These are phyloP conservation scores for Guadua angustifolia DNA, from an alignment of 176 grass and related monocot species.

Conservation along the genomic window DNA sequence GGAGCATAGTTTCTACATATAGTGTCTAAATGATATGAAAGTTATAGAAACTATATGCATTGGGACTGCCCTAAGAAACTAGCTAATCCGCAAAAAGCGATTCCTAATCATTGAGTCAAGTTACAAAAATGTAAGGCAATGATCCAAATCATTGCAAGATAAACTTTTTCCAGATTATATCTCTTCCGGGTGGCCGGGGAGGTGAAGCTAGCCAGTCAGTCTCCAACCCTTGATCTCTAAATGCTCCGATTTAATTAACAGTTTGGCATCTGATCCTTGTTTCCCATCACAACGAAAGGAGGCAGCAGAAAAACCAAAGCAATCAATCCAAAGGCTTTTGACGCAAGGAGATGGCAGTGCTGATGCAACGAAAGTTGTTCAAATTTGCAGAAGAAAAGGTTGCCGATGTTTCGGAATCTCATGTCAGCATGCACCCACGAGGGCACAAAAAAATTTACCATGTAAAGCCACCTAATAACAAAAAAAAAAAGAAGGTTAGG, in stretches of 20 bases:
- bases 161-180: not conserved
- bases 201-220: not conserved
- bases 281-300: slow-evolving; percentile 23
- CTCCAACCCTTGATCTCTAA: not conserved
- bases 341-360: not conserved
- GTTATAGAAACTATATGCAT: too few relatives aligned
- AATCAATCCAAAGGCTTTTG: not conserved
- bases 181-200: not conserved
- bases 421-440: slow-evolving; percentile 43
- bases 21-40: too few relatives aligned
- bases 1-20: too few relatives aligned
- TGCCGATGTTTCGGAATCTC: slow-evolving; percentile 7
- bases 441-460: not conserved
- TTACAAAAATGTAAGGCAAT: not conserved
- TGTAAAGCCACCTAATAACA: not conserved
- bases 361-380: slow-evolving; percentile 39
- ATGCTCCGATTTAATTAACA: slow-evolving; percentile 1
- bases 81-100: not conserved
- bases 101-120: not conserved
- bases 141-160: not conserved
- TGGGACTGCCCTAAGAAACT: too few relatives aligned
- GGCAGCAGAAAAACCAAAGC: not conserved
- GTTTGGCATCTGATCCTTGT: slow-evolving; percentile 48
- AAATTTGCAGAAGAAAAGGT: not conserved
- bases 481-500: slow-evolving; percentile 41